These are phyloP conservation scores for Gynostemma pentaphyllum DNA, from an alignment of 306 rosid species.

Conservation along the genomic window DNA sequence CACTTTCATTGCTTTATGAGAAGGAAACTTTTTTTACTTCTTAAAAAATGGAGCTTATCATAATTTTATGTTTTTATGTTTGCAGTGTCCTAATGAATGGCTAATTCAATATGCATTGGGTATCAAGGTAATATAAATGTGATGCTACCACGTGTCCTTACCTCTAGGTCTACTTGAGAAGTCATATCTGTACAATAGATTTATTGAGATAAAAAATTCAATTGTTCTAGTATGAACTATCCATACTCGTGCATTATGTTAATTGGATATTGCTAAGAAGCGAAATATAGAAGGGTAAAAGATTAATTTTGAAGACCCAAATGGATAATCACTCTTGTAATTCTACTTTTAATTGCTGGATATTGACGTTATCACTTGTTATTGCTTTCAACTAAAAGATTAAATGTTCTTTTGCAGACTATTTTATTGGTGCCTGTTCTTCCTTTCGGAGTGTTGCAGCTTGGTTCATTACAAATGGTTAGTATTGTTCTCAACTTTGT, in stretches of 20 bases:
- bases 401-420: conserved; percentile 36
- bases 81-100: conserved; percentile 73
- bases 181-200: background rate
- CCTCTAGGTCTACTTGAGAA: background rate
- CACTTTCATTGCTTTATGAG: background rate
- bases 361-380: too few relatives aligned
- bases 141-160: background rate
- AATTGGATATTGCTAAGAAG: background rate
- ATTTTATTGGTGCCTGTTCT: conserved; percentile 73
- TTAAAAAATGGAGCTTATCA: background rate
- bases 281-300: too few relatives aligned
- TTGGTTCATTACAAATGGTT: conserved; percentile 77
- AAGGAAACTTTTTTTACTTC: background rate
- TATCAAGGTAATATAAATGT: conserved; percentile 49
- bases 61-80: conserved; percentile 20
- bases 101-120: conserved; percentile 71
- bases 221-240: background rate
- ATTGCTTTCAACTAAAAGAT: conserved; percentile 1
- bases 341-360: too few relatives aligned
- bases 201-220: background rate
- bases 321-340: too few relatives aligned
- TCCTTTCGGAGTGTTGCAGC: conserved; percentile 82
- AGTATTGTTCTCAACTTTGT: conserved; percentile 21
- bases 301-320: too few relatives aligned
- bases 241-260: background rate